These are phyloP conservation scores for Talaromyces sp. DNA, from an alignment of 2,329 filamentous ascomycete species.

Conservation along the genomic window DNA sequence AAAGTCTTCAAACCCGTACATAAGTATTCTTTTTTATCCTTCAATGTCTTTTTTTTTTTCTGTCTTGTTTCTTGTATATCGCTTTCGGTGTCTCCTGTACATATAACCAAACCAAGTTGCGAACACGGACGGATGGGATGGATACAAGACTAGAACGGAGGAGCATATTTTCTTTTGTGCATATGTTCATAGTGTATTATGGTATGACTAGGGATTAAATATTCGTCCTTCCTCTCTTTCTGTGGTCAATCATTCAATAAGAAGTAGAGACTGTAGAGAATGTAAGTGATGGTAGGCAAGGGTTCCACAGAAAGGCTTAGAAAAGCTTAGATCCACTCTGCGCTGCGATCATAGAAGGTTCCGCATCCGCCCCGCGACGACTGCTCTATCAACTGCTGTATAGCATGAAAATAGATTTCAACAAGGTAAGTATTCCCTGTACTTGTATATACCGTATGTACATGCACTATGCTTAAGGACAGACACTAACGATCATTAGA, in stretches of 20 bases:
- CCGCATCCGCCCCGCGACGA: constrained; percentile 1
- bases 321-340: constrained; percentile 4
- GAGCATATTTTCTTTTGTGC: neutral
- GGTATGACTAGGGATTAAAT: too few species aligned
- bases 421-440: neutral
- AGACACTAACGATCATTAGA: neutral
- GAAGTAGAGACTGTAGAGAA: too few species aligned
- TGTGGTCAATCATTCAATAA: too few species aligned
- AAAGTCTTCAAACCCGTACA: constrained; percentile 1
- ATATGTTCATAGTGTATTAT: neutral
- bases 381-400: neutral
- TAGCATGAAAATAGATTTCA: too few species aligned
- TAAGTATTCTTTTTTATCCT: too few species aligned
- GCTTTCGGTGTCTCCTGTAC: constrained; percentile 5
- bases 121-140: neutral
- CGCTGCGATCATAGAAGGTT: constrained; percentile 3
- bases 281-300: too few species aligned
- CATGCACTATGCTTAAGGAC: neutral
- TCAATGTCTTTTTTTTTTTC: neutral
- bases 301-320: constrained; percentile 3
- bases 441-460: too few species aligned
- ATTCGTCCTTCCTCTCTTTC: too few species aligned
- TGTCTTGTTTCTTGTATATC: neutral
- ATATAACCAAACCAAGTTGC: constrained; percentile 4
- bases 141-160: constrained; percentile 6